phyloP scores from a whole-genome alignment of 352 stramenopile species.

The Pythium utonaiense region DNA sequence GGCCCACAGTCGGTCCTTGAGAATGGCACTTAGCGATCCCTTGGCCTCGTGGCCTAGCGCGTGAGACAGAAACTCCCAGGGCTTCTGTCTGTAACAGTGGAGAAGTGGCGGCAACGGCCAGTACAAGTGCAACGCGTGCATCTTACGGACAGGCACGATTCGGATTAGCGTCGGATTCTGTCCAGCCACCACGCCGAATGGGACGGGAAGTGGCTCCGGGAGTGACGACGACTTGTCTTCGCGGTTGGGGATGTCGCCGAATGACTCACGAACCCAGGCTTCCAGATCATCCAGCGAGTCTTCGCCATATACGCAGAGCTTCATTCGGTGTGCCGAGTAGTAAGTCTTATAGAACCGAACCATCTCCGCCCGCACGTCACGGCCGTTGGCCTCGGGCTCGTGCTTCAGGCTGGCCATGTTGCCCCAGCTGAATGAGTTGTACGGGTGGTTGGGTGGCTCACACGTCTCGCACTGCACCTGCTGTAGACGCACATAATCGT shows the following conservation, averaged over 20 bases:
- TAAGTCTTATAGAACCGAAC: constrained; percentile 35
- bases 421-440: constrained; percentile 59
- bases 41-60: constrained; percentile 39
- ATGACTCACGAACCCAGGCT: constrained; percentile 31
- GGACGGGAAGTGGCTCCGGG: background rate
- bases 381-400: constrained; percentile 11
- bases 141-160: constrained; percentile 33
- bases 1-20: constrained; percentile 30
- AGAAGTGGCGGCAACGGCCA: constrained; percentile 31
- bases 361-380: constrained; percentile 32
- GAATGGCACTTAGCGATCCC: constrained; percentile 28
- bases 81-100: constrained; percentile 28
- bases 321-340: constrained; percentile 47
- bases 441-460: constrained; percentile 19
- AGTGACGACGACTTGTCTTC: too few species aligned
- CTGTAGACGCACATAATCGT: constrained; percentile 40
- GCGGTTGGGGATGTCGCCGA: constrained; percentile 26
- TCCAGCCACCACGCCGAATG: constrained; percentile 24
- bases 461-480: constrained; percentile 37
- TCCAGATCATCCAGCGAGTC: constrained; percentile 37
- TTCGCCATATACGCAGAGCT: constrained; percentile 36
- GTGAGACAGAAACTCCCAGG: constrained; percentile 37
- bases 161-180: constrained; percentile 30
- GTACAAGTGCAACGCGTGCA: constrained; percentile 37
- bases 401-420: constrained; percentile 42